A percentile compares a stretch with the other conserved stretches of the same genome.
Evolutionary conservation across 2,329 filamentous ascomycete species (phyloP).

Genomic region (Orbilia javanica): DNA sequence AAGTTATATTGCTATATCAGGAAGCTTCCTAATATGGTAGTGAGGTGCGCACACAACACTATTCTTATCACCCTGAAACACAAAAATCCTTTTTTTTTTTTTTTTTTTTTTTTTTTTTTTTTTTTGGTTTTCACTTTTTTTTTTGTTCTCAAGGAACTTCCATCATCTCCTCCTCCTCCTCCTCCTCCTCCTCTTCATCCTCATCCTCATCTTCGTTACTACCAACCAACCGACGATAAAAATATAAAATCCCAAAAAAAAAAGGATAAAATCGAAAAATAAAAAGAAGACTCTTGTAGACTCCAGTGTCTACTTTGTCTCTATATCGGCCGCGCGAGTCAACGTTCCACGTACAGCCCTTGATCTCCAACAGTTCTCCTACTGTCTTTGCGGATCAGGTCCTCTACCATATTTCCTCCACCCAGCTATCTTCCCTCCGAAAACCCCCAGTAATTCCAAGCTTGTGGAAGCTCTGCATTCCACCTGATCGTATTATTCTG

Average conservation of each 20-base stretch:
- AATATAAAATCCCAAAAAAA: slow-evolving; percentile 35
- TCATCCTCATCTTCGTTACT: slow-evolving; percentile 10
- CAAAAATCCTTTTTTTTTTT: slow-evolving; percentile 20
- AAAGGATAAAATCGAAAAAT: slow-evolving; percentile 26
- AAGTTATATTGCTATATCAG: background rate
- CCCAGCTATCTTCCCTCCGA: background rate
- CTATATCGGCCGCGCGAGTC: background rate
- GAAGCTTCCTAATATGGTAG: background rate
- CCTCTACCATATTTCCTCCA: background rate
- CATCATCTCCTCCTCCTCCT: slow-evolving; percentile 4
- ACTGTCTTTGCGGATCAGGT: background rate
- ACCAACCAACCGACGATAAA: slow-evolving; percentile 20
- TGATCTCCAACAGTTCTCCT: background rate
- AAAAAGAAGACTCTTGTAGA: slow-evolving; percentile 30
- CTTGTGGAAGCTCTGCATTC: background rate
- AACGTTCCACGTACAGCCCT: background rate
- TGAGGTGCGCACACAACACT: background rate
- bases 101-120: background rate
- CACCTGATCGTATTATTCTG: background rate
- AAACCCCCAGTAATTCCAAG: background rate
- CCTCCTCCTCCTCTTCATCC: background rate
- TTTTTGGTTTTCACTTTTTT: slow-evolving; percentile 3
- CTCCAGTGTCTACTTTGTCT: background rate
- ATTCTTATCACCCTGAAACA: slow-evolving; percentile 26
- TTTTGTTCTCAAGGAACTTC: slow-evolving; percentile 20